phyloP scores from a whole-genome alignment of 108 stramenopile species.

The Conticribra weissflogii region DNA sequence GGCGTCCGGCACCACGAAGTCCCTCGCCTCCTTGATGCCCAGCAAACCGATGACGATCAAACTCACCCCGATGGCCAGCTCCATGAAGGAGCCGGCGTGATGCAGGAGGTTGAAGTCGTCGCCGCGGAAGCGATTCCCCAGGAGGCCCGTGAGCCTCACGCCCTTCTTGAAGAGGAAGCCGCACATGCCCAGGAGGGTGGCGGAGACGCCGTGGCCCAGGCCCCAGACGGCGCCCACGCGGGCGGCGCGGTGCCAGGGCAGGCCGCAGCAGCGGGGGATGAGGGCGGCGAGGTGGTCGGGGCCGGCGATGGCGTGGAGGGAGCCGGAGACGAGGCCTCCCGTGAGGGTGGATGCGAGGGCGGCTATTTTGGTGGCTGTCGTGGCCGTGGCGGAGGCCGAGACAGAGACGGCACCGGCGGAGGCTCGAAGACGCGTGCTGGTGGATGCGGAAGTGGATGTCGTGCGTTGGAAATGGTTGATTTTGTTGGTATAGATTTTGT shows the following conservation, averaged over 20 bases:
- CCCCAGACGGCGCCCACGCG: constrained; percentile 96
- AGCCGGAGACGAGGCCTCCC: constrained; percentile 90
- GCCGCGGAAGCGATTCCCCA: constrained; percentile 22
- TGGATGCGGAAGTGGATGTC: neutral
- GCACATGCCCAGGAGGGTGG: constrained; percentile 79
- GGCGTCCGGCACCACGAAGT: constrained; percentile 24
- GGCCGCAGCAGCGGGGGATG: constrained; percentile 89
- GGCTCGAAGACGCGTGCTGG: neutral
- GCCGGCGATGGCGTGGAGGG: constrained; percentile 95
- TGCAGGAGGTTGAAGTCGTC: constrained; percentile 29
- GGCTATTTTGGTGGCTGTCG: constrained; percentile 6
- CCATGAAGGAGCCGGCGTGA: constrained; percentile 66
- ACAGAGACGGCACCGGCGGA: neutral
- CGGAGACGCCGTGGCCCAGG: constrained; percentile 94
- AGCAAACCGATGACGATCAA: constrained; percentile 91
- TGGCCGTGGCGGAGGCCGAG: constrained; percentile 1
- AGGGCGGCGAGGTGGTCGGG: constrained; percentile 97
- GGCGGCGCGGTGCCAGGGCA: constrained; percentile 85
- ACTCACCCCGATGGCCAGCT: constrained; percentile 89
- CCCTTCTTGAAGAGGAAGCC: constrained; percentile 86
- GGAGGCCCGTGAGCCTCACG: constrained; percentile 29
- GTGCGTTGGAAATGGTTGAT: neutral
- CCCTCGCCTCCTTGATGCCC: constrained; percentile 90
- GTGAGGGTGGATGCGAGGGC: constrained; percentile 72
- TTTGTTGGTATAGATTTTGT: neutral